Evolutionary conservation across 177 flowering plant genomes (phyloP).

Genomic region (Vitis hybrid): DNA sequence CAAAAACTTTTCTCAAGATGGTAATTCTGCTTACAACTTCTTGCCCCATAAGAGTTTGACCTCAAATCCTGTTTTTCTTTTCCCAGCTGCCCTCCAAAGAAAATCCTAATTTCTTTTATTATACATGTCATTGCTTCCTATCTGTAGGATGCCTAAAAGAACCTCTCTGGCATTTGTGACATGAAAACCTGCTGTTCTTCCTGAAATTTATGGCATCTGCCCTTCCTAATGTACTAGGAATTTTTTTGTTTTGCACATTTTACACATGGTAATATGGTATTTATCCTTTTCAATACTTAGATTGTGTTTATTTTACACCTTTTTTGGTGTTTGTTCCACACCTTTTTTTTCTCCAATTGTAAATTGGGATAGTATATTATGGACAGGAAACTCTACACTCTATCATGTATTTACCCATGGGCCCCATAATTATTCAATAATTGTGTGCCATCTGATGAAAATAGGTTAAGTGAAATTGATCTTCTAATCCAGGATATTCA

Average conservation of each 20-base stretch:
- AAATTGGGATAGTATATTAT: not conserved
- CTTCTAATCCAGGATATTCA: no score
- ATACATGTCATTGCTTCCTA: not conserved
- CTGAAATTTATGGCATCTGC: no score
- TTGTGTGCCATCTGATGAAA: no score
- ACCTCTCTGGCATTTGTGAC: no score
- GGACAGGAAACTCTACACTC: not conserved
- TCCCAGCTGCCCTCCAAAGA: no score
- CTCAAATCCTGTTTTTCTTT: not conserved
- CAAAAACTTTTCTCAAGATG: not conserved
- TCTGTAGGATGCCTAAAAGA: not conserved
- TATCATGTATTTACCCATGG: not conserved
- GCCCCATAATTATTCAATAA: not conserved
- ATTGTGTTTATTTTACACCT: not conserved
- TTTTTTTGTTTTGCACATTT: no score
- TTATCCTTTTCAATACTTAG: not conserved
- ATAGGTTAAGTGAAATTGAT: no score
- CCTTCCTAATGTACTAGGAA: no score
- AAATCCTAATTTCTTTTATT: no score
- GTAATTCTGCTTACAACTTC: constrained; percentile 2
- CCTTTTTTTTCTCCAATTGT: not conserved
- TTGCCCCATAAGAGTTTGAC: not conserved
- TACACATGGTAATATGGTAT: not conserved
- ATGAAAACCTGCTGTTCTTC: no score
- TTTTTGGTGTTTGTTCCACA: not conserved